A percentile compares a stretch with the other conserved stretches of the same genome.
Conservation (phyloP, 1,284 basidiomycete genomes). For the Ganoderma lingzhi region DNA sequence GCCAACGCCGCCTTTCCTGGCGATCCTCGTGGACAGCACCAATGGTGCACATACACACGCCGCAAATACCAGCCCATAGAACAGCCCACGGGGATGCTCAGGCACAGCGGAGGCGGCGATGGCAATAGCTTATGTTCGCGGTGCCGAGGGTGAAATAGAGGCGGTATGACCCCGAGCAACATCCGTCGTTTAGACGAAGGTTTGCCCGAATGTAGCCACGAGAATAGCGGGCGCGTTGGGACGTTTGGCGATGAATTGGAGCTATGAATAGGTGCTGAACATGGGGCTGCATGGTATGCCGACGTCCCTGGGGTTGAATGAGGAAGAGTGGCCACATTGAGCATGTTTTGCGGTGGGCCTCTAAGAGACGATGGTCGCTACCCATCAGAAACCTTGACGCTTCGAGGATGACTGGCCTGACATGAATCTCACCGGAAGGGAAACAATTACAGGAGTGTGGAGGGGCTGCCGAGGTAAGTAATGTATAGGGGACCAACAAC, state of each 20-base stretch:
- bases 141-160: slow-evolving; percentile 10
- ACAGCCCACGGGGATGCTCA: neutral
- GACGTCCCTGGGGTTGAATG: neutral
- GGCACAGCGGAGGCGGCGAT: neutral
- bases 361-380: too few species aligned
- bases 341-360: too few species aligned
- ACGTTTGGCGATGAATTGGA: neutral
- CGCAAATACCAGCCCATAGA: neutral
- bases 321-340: neutral
- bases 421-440: too few species aligned
- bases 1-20: neutral
- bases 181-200: slow-evolving; percentile 15
- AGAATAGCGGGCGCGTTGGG: neutral
- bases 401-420: too few species aligned
- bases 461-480: too few species aligned
- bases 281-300: neutral
- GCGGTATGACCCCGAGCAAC: slow-evolving; percentile 13
- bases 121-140: neutral
- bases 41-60: neutral
- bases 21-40: slow-evolving; percentile 3
- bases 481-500: too few species aligned
- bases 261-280: slow-evolving; percentile 1
- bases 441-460: too few species aligned
- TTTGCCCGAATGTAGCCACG: slow-evolving; percentile 8
- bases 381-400: too few species aligned